A percentile compares a stretch with the other conserved stretches of the same genome.
These are phyloP conservation scores for Eurotiales sp. DNA, from an alignment of 2,329 filamentous ascomycete genomes.

Conservation along the genomic window DNA sequence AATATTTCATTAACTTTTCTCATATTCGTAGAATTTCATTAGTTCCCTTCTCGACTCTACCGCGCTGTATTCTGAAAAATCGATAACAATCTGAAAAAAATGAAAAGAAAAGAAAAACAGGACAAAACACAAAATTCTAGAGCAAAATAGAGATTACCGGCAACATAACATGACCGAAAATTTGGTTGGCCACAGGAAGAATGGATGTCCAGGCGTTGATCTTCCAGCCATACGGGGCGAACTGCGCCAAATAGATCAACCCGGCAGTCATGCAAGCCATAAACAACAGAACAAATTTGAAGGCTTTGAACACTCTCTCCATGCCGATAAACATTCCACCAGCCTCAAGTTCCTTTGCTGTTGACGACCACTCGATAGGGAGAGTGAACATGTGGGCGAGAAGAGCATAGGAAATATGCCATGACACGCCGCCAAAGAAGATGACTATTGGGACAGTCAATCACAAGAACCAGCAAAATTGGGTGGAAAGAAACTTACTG, in stretches of 20 bases:
- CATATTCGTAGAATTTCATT: too few relatives aligned
- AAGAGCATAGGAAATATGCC: constrained; percentile 77
- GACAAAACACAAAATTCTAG: background rate
- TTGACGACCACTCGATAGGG: constrained; percentile 82
- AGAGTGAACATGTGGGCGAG: constrained; percentile 80
- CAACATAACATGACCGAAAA: constrained; percentile 12
- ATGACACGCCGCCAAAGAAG: constrained; percentile 66
- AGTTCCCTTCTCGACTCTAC: too few relatives aligned
- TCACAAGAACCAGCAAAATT: background rate
- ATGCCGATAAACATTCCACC: constrained; percentile 83
- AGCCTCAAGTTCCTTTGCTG: constrained; percentile 69
- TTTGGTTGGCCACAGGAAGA: constrained; percentile 14
- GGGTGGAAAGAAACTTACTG: constrained; percentile 5
- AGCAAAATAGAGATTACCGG: constrained; percentile 12
- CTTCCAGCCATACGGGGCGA: constrained; percentile 10
- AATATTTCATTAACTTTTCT: too few relatives aligned
- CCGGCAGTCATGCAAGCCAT: constrained; percentile 11
- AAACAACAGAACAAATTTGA: constrained; percentile 54
- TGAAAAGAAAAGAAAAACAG: background rate
- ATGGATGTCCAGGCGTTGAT: constrained; percentile 12
- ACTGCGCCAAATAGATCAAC: constrained; percentile 10
- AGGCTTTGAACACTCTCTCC: constrained; percentile 71
- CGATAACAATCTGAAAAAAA: too few relatives aligned
- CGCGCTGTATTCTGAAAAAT: too few relatives aligned
- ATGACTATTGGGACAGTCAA: constrained; percentile 48